phyloP scores from a whole-genome alignment of 164 flowering plant genomes.

The Warburgia ugandensis region DNA sequence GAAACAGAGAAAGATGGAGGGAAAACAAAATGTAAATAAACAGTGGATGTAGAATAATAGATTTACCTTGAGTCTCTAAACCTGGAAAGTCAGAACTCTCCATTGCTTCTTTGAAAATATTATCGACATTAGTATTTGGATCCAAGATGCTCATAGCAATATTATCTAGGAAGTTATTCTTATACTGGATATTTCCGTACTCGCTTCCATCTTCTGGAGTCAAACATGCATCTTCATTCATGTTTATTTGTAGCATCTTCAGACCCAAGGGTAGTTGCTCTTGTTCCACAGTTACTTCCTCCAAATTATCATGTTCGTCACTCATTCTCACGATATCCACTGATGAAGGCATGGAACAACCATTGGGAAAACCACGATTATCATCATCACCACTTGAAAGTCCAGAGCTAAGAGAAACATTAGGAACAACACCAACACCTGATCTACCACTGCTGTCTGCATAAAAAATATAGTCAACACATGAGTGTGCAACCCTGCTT shows the following conservation, averaged over 20 bases:
- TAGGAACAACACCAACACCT: constrained; percentile 14
- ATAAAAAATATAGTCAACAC: no score
- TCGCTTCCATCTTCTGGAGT: constrained; percentile 17
- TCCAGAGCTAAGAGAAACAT: constrained; percentile 25
- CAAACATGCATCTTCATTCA: constrained; percentile 27
- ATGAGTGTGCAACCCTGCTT: no score
- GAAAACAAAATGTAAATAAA: neutral
- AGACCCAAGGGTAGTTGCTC: constrained; percentile 19
- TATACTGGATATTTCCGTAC: constrained; percentile 19
- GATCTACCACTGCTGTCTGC: constrained; percentile 17
- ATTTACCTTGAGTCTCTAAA: constrained; percentile 15
- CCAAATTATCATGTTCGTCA: constrained; percentile 20
- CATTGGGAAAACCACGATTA: constrained; percentile 16
- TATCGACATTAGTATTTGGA: constrained; percentile 20
- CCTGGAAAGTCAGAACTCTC: constrained; percentile 17
- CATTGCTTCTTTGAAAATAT: constrained; percentile 26
- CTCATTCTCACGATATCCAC: constrained; percentile 18
- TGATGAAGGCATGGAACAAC: constrained; percentile 14
- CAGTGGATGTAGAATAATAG: neutral
- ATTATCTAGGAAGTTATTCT: constrained; percentile 20
- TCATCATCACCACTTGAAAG: constrained; percentile 23
- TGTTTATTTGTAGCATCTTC: constrained; percentile 20
- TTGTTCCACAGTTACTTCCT: constrained; percentile 20
- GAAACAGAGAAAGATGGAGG: neutral
- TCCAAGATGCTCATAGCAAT: constrained; percentile 21